A percentile compares a stretch with the other conserved stretches of the same genome.
phyloP scores from a whole-genome alignment of 2,329 filamentous ascomycete species.

The Sclerotiophoma versabilis region DNA sequence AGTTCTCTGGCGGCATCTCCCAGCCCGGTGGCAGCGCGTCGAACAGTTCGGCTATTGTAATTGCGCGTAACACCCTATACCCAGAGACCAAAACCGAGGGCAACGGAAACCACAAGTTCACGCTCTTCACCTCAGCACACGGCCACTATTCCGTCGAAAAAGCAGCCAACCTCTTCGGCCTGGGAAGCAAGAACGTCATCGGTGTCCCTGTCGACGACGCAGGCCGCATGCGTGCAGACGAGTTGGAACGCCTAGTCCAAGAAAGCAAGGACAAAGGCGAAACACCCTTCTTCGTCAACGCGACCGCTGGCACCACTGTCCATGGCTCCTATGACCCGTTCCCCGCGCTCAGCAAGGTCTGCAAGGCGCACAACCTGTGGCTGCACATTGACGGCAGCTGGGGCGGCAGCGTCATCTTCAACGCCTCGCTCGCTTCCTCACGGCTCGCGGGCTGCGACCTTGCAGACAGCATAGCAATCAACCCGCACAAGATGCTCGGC shows the following conservation, averaged over 20 bases:
- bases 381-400: conserved; percentile 92
- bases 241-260: conserved; percentile 68
- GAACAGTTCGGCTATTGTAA: conserved; percentile 83
- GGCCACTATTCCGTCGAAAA: conserved; percentile 97
- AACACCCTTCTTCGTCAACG: conserved; percentile 93
- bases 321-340: conserved; percentile 89
- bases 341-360: conserved; percentile 71
- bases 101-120: conserved; percentile 70
- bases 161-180: conserved; percentile 86
- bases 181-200: conserved; percentile 78
- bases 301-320: conserved; percentile 93
- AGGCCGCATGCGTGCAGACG: conserved; percentile 74
- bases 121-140: conserved; percentile 86
- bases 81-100: conserved; percentile 78
- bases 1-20: conserved; percentile 73
- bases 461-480: conserved; percentile 84
- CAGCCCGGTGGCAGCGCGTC: conserved; percentile 83
- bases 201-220: conserved; percentile 73
- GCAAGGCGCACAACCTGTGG: conserved; percentile 78
- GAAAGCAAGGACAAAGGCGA: conserved; percentile 70
- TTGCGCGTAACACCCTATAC: conserved; percentile 86
- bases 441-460: conserved; percentile 75
- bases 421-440: conserved; percentile 60
- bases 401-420: conserved; percentile 84
- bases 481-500: conserved; percentile 97